phyloP scores from a whole-genome alignment of 306 rosid genomes.

The Cicer judaicum region DNA sequence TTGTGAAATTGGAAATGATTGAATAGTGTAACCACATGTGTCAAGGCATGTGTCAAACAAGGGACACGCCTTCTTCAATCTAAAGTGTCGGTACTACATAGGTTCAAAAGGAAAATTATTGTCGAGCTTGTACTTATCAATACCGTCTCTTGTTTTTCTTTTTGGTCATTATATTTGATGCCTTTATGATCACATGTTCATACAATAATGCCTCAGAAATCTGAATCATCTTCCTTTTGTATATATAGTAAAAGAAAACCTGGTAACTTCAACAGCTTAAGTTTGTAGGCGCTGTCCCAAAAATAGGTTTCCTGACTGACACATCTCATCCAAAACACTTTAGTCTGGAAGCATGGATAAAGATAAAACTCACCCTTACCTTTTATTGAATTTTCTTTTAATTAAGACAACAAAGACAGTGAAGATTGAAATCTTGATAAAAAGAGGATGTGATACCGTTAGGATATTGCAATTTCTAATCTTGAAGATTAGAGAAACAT shows the following conservation, averaged over 20 bases:
- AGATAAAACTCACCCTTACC: neutral
- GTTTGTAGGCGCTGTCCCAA: slow-evolving; percentile 19
- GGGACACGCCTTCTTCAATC: no score
- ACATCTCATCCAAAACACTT: neutral
- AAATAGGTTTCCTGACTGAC: slow-evolving; percentile 14
- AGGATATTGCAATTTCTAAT: no score
- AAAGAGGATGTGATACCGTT: neutral
- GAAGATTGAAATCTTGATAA: neutral
- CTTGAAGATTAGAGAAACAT: no score
- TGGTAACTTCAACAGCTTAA: neutral
- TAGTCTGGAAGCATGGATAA: slow-evolving; percentile 30
- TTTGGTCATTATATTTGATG: neutral
- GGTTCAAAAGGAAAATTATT: slow-evolving; percentile 13
- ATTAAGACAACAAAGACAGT: neutral
- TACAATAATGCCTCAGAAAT: slow-evolving; percentile 15
- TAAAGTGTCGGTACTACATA: neutral
- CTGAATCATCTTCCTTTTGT: slow-evolving; percentile 9
- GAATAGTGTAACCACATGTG: no score
- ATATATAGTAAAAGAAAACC: slow-evolving; percentile 9
- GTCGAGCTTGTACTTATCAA: neutral
- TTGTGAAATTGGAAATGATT: no score
- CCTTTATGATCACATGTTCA: slow-evolving; percentile 22
- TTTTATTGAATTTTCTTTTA: neutral
- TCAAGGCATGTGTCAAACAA: no score
- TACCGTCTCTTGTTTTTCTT: neutral